phyloP scores from a whole-genome alignment of 2,329 filamentous ascomycete genomes.

The Ceratocystis huliohia region DNA sequence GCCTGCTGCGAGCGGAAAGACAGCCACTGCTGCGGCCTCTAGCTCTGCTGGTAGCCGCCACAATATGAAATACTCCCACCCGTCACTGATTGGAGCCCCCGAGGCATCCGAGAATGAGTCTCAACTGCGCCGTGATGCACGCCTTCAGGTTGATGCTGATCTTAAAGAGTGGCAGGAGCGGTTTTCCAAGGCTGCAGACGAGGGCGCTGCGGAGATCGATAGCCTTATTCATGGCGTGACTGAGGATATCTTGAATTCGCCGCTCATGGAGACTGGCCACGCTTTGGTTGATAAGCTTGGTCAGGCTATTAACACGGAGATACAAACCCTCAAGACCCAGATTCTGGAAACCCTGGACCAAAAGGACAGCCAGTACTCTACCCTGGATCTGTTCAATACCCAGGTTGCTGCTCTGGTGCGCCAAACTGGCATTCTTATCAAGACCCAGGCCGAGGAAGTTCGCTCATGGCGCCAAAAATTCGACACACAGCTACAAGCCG shows the following conservation, averaged over 20 bases:
- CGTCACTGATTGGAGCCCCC: slow-evolving; percentile 32
- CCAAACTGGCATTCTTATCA: slow-evolving; percentile 57
- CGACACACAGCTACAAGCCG: slow-evolving; percentile 53
- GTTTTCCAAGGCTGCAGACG: slow-evolving; percentile 72
- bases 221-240: slow-evolving; percentile 49
- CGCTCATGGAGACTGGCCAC: slow-evolving; percentile 49
- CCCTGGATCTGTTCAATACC: slow-evolving; percentile 32
- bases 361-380: slow-evolving; percentile 39
- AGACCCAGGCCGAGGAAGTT: slow-evolving; percentile 62
- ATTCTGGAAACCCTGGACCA: slow-evolving; percentile 42
- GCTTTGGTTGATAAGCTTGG: slow-evolving; percentile 57
- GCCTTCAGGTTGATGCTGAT: slow-evolving; percentile 61
- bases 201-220: slow-evolving; percentile 63
- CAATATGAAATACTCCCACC: slow-evolving; percentile 16
- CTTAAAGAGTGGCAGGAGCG: slow-evolving; percentile 77
- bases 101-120: slow-evolving; percentile 37
- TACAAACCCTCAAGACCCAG: slow-evolving; percentile 51
- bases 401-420: slow-evolving; percentile 41
- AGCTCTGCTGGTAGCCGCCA: slow-evolving; percentile 23
- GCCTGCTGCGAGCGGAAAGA: slow-evolving; percentile 19
- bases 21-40: slow-evolving; percentile 24
- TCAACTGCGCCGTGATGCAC: slow-evolving; percentile 44
- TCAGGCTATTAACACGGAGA: slow-evolving; percentile 49
- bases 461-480: slow-evolving; percentile 64
- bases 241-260: slow-evolving; percentile 24